phyloP scores from a whole-genome alignment of 179 eudicot genomes.

The Spergularia azorica region DNA sequence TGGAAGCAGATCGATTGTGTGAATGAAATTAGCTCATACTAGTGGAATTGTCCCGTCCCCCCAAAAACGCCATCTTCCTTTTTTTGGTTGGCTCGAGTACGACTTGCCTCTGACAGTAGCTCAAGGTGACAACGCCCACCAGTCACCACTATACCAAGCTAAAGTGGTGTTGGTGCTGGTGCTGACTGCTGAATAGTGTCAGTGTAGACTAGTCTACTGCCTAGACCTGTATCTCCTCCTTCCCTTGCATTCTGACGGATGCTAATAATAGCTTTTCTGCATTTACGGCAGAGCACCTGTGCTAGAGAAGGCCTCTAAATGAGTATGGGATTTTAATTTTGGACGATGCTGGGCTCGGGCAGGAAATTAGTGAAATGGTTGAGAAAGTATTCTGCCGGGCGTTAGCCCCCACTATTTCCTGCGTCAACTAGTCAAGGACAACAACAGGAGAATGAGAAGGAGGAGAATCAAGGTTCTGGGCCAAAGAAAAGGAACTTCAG shows the following conservation, averaged over 20 bases:
- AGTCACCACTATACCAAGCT: background rate
- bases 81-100: too few relatives aligned
- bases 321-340: constrained; percentile 91
- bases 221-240: too few relatives aligned
- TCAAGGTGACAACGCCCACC: background rate
- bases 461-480: constrained; percentile 45
- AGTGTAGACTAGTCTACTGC: background rate
- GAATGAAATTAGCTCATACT: too few relatives aligned
- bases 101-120: too few relatives aligned
- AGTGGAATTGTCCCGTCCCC: too few relatives aligned
- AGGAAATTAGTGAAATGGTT: constrained; percentile 85
- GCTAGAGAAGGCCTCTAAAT: constrained; percentile 94
- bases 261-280: background rate
- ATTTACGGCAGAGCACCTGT: constrained; percentile 66
- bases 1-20: too few relatives aligned
- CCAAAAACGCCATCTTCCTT: too few relatives aligned
- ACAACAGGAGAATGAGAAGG: constrained; percentile 40
- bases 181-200: too few relatives aligned
- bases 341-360: constrained; percentile 74
- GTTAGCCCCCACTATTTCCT: constrained; percentile 72
- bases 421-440: constrained; percentile 39
- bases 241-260: background rate
- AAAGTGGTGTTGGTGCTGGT: background rate
- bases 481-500: constrained; percentile 61
- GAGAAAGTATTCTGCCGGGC: constrained; percentile 89